These are phyloP conservation scores for Epichloe sylvatica DNA, from an alignment of 2,329 filamentous ascomycete species.

Conservation along the genomic window DNA sequence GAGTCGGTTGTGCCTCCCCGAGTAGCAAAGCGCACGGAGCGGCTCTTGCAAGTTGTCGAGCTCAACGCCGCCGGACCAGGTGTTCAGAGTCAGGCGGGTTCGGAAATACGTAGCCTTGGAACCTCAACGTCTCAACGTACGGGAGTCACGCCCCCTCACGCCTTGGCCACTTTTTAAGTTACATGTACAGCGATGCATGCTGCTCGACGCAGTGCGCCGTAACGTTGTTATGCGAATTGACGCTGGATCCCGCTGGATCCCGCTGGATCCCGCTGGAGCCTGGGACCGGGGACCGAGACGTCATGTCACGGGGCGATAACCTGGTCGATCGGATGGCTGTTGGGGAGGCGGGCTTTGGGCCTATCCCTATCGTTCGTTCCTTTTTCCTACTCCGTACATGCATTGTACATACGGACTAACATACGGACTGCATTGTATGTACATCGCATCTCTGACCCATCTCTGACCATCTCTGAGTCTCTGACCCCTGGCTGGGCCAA, in stretches of 20 bases:
- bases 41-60: not conserved
- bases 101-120: no score
- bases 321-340: not conserved
- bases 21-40: not conserved
- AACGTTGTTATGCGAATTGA: not conserved
- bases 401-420: no score
- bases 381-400: not conserved
- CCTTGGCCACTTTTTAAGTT: not conserved
- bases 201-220: not conserved
- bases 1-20: not conserved
- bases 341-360: not conserved
- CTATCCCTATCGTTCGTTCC: not conserved
- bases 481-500: not conserved
- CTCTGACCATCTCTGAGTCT: not conserved
- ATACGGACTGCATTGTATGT: no score
- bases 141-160: no score
- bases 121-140: no score
- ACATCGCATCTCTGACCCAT: not conserved
- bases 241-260: not conserved
- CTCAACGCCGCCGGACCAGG: not conserved
- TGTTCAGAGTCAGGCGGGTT: not conserved
- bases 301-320: no score
- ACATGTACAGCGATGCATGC: conserved; percentile 1
- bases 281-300: not conserved
- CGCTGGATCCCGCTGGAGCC: not conserved